Base-by-base conservation (phyloP, 2,329 filamentous ascomycete species). In the Aureobasidium sp. region DNA sequence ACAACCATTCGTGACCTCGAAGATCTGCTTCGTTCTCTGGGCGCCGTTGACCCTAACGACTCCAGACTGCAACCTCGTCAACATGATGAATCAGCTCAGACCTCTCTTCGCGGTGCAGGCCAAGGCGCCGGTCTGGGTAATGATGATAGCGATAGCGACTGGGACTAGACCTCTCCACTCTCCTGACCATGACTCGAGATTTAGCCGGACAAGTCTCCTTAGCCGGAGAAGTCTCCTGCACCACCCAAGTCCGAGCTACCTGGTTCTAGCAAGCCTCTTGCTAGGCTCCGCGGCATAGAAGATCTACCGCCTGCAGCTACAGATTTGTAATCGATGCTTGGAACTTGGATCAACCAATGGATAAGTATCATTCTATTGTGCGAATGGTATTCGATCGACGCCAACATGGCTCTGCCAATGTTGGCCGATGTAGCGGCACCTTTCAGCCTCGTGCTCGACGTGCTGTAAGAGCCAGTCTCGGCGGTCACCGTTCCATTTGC, bases 1-100 rank as follows among this genome's bases (percentile, higher is more conserved):
- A 90, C 87, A 62, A 86, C 80, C 67, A 81, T 91, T 78, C 77
- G 83, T 75, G 87, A 95, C 71, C 77, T 97, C 64, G 91, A 97
- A 72, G 84, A 87, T 67, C 73, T 97, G 44, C 78, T 99, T 41
- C 83, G 97, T 2, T 88, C 91, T 52, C 80, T 95, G 41, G 91
- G 91, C 3, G 93, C 91, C 1, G 79, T 97, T 17, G 84, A 86
- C 59, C 81, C 87, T 55, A 87, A 86, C 62, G 94, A 99, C 72
- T 83, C 90, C 75, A 86, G 94, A 61, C 80, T 97, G 39, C 79
- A 86, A 76, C 79, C 83, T 66, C 80, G 81, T 68, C 78, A 82
- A 65, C 80, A 80, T 15, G 82, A 86, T 64, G 85, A 87, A 45
- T 83, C 67, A 63, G 67, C 41, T 81, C 84, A 67, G 85, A 67